Conservation (phyloP, 345 rosid genomes). For the Aquilaria malaccensis region DNA sequence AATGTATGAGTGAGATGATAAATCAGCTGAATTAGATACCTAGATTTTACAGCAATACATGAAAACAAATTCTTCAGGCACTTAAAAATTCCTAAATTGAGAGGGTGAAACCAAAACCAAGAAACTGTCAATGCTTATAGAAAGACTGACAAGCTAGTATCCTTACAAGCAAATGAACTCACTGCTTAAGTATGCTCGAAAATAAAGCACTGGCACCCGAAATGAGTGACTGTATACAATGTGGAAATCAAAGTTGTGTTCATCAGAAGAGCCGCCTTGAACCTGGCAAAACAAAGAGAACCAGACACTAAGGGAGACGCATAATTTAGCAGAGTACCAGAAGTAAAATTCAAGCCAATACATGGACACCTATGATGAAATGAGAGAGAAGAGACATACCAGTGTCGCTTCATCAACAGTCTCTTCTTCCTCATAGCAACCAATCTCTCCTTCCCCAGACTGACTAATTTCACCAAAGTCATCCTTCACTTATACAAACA, state of each 20-base stretch:
- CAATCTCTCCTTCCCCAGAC: constrained; percentile 16
- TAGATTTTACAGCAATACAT: too few species aligned
- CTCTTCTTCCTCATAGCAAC: constrained; percentile 27
- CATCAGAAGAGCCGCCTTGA: constrained; percentile 27
- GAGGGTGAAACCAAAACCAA: not conserved
- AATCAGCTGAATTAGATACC: too few species aligned
- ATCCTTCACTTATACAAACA: constrained; percentile 18
- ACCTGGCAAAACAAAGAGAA: constrained; percentile 31
- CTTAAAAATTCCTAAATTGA: not conserved
- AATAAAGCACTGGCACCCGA: constrained; percentile 72
- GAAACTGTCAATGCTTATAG: too few species aligned
- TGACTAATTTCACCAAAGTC: constrained; percentile 18
- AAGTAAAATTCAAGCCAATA: not conserved
- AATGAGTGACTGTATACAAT: constrained; percentile 64
- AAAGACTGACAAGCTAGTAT: too few species aligned
- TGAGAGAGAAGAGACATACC: constrained; percentile 26
- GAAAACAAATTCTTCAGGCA: too few species aligned
- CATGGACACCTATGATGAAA: constrained; percentile 1
- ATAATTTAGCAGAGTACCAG: not conserved
- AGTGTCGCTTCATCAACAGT: constrained; percentile 47
- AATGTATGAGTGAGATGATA: too few species aligned
- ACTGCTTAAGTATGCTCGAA: constrained; percentile 63
- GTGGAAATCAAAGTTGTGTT: constrained; percentile 69
- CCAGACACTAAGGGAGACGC: not conserved
- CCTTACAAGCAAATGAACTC: constrained; percentile 8